phyloP scores from a whole-genome alignment of 1,284 basidiomycete genomes.

The Cystobasidiaceae sp. region DNA sequence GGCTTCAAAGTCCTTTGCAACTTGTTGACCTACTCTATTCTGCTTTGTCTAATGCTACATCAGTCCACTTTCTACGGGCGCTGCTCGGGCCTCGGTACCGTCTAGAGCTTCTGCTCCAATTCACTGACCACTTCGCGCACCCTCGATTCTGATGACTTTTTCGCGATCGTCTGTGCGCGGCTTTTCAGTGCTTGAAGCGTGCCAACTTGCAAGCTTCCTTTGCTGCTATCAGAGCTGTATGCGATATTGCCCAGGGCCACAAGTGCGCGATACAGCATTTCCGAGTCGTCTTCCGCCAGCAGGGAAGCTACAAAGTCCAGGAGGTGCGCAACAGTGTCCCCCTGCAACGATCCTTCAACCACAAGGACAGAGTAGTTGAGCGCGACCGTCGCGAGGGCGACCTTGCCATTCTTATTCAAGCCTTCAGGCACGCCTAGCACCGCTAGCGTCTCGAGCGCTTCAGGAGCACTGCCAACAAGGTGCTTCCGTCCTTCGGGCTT shows the following conservation, averaged over 20 bases:
- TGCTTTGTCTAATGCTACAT: too few species aligned
- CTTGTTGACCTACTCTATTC: too few species aligned
- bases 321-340: conserved; percentile 38
- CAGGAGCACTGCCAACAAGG: conserved; percentile 40
- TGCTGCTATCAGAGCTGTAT: neutral
- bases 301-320: conserved; percentile 37
- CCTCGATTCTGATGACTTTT: neutral
- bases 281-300: conserved; percentile 69
- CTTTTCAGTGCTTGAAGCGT: conserved; percentile 16
- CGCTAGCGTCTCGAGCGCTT: conserved; percentile 58
- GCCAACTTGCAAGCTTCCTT: conserved; percentile 1
- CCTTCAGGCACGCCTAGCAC: conserved; percentile 53
- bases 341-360: conserved; percentile 43
- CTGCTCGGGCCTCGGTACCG: too few species aligned
- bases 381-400: conserved; percentile 67
- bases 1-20: too few species aligned
- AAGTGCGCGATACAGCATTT: conserved; percentile 74
- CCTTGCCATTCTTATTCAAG: conserved; percentile 64
- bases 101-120: too few species aligned
- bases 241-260: conserved; percentile 87
- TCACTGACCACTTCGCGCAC: too few species aligned
- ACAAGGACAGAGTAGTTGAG: conserved; percentile 64
- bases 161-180: conserved; percentile 22
- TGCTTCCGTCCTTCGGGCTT: conserved; percentile 44
- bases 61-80: too few species aligned